phyloP scores from a whole-genome alignment of 305 asterid genomes.

The Fraxinus floribunda region DNA sequence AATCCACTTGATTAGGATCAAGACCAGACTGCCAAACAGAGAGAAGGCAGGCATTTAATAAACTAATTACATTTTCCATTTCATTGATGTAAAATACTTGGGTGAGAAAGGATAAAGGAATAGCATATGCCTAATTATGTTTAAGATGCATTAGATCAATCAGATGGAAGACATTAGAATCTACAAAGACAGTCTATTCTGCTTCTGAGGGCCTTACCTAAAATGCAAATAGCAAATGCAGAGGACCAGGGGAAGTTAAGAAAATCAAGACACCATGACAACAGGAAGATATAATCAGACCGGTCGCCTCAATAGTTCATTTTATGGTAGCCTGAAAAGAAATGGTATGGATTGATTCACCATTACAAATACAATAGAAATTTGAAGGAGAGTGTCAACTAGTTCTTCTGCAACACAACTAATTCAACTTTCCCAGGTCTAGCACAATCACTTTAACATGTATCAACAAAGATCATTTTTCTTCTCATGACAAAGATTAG shows the following conservation, averaged over 20 bases:
- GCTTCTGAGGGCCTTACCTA: not conserved
- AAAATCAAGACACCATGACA: not conserved
- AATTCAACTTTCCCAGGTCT: not conserved
- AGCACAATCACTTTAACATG: not conserved
- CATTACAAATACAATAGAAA: not conserved
- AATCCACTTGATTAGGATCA: slow-evolving; percentile 75
- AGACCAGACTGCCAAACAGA: slow-evolving; percentile 76
- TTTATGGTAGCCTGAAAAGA: not conserved
- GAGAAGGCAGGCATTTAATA: slow-evolving; percentile 11
- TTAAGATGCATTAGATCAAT: not conserved
- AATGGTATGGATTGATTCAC: not conserved
- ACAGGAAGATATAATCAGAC: not conserved
- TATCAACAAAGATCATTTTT: not conserved
- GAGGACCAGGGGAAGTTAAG: not conserved
- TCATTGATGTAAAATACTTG: not conserved
- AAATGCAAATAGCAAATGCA: not conserved
- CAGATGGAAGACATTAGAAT: not conserved
- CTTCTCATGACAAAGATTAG: not conserved
- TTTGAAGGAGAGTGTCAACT: not conserved
- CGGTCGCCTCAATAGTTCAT: not conserved
- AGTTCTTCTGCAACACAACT: not conserved
- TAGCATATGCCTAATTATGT: not conserved
- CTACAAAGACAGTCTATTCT: not conserved
- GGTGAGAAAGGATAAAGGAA: not conserved
- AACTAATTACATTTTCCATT: not conserved